phyloP scores from a whole-genome alignment of 2,329 filamentous ascomycete species.

The Claviceps sorghi region DNA sequence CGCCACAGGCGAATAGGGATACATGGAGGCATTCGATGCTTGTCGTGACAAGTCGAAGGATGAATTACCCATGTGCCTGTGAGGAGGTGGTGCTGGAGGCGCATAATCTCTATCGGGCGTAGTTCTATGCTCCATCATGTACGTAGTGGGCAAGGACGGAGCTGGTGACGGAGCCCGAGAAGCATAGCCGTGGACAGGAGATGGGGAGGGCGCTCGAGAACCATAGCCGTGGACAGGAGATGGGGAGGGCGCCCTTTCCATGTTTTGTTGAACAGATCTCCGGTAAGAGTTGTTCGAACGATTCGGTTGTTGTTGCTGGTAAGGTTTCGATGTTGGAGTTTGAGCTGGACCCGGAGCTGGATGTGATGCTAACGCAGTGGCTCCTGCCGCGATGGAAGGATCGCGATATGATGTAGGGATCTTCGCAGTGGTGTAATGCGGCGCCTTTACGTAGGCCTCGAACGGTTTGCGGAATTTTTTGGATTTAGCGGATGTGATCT shows the following conservation, averaged over 20 bases:
- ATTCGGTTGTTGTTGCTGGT: constrained; percentile 7
- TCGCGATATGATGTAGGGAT: constrained; percentile 43
- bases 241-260: constrained; percentile 9
- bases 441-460: constrained; percentile 51
- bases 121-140: constrained; percentile 11
- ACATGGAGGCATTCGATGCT: constrained; percentile 24
- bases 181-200: constrained; percentile 15
- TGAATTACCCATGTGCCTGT: constrained; percentile 46
- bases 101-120: constrained; percentile 37
- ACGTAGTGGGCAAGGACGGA: constrained; percentile 10
- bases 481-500: constrained; percentile 41
- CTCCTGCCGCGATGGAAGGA: constrained; percentile 17
- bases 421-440: constrained; percentile 49
- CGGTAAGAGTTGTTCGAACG: constrained; percentile 16
- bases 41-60: constrained; percentile 14
- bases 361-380: not conserved
- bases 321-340: constrained; percentile 10
- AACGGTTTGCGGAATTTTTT: constrained; percentile 53
- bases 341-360: constrained; percentile 6
- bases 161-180: constrained; percentile 18
- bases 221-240: constrained; percentile 15
- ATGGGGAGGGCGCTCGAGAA: constrained; percentile 11
- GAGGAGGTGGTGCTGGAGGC: constrained; percentile 70
- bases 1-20: constrained; percentile 12
- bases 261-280: constrained; percentile 9